Evolutionary conservation across 139 green algal genomes (phyloP).

Genomic region (Chlamydomonas urium): DNA sequence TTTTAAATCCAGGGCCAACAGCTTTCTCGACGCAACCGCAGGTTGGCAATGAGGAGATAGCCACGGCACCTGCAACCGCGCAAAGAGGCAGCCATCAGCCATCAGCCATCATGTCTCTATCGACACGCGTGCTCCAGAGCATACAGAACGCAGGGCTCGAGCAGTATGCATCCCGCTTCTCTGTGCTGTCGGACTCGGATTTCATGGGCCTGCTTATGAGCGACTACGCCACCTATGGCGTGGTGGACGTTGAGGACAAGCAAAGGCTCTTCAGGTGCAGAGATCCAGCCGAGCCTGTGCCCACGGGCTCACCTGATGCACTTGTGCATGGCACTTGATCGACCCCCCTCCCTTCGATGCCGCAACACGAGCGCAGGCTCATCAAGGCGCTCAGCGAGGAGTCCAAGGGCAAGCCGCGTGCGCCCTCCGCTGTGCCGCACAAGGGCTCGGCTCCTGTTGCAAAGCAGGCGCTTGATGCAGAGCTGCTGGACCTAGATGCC

Average conservation of each 20-base stretch:
- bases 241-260: constrained; percentile 72
- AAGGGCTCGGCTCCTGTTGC: not conserved
- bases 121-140: not conserved
- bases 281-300: too few species aligned
- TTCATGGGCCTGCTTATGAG: constrained; percentile 59
- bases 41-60: too few species aligned
- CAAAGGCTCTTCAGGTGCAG: constrained; percentile 61
- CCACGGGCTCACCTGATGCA: too few species aligned
- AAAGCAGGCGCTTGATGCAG: not conserved
- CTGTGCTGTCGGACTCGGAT: constrained; percentile 22
- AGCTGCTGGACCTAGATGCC: constrained; percentile 73
- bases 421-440: too few species aligned
- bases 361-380: not conserved
- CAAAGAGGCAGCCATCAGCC: too few species aligned
- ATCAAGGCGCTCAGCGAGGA: constrained; percentile 2
- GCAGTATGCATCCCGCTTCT: constrained; percentile 31
- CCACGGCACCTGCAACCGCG: too few species aligned
- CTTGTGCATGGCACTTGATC: too few species aligned
- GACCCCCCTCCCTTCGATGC: too few species aligned
- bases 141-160: constrained; percentile 45
- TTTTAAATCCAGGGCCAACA: too few species aligned
- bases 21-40: too few species aligned
- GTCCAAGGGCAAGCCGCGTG: not conserved
- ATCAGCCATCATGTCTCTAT: constrained; percentile 7
- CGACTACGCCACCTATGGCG: constrained; percentile 65